A percentile compares a stretch with the other conserved stretches of the same genome.
Conservation (phyloP, 768 basidiomycete species). For the Hypsizygus marmoreus region DNA sequence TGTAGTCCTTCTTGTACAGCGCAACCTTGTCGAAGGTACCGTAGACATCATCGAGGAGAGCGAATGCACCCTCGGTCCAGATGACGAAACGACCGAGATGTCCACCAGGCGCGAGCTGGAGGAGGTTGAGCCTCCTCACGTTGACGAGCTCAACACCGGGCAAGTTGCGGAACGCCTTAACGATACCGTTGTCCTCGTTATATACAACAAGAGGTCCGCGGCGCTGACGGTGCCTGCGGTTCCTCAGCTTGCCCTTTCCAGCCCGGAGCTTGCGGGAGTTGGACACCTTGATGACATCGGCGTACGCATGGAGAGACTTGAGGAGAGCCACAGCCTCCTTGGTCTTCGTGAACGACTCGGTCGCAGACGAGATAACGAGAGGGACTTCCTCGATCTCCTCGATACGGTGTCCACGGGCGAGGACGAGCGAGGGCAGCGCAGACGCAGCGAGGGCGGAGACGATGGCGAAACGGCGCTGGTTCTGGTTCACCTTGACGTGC, state of each 20-base stretch:
- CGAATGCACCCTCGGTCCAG: conserved; percentile 97
- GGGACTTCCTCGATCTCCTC: conserved; percentile 97
- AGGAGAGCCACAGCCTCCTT: conserved; percentile 95
- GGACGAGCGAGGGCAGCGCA: conserved; percentile 95
- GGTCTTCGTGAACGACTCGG: conserved; percentile 93
- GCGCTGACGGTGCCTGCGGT: conserved; percentile 94
- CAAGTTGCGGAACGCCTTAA: conserved; percentile 98
- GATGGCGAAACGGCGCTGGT: conserved; percentile 96
- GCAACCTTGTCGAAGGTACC: conserved; percentile 93
- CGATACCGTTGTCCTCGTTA: conserved; percentile 96
- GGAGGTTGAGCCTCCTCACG: conserved; percentile 92
- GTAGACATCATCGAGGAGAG: conserved; percentile 90
- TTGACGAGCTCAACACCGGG: conserved; percentile 98
- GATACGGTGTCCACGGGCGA: conserved; percentile 98
- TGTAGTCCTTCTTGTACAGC: conserved; percentile 84
- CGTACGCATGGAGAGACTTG: conserved; percentile 86
- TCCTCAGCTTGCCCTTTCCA: conserved; percentile 96
- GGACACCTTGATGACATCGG: conserved; percentile 94
- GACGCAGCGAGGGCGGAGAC: conserved; percentile 98
- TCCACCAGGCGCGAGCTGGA: conserved; percentile 99
- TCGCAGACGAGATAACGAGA: conserved; percentile 77
- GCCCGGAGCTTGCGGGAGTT: conserved; percentile 96
- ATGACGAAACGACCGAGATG: conserved; percentile 99
- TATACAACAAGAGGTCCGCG: conserved; percentile 97
- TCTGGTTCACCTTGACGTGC: conserved; percentile 99